Percentiles rank a stretch among this genome's conserved stretches.
phyloP scores from a whole-genome alignment of 331 rosid species.

The Ulmus americana region DNA sequence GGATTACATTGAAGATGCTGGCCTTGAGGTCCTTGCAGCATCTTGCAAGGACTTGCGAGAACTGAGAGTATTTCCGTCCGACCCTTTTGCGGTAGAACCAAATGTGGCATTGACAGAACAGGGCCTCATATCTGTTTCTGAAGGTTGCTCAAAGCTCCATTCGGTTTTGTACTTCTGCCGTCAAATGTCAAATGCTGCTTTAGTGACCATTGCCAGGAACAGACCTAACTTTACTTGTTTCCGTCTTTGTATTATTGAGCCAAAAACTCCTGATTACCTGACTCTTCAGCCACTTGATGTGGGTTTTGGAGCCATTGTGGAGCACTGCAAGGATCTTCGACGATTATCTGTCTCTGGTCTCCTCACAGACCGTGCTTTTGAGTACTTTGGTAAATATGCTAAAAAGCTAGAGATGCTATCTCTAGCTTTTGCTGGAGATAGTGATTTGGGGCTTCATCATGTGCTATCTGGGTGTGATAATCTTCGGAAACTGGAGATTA shows the following conservation, averaged over 20 bases:
- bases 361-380: slow-evolving; percentile 73
- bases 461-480: slow-evolving; percentile 81
- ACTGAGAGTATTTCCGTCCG: slow-evolving; percentile 85
- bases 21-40: slow-evolving; percentile 61
- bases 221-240: slow-evolving; percentile 72
- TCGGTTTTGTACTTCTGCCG: slow-evolving; percentile 89
- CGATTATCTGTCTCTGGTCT: slow-evolving; percentile 91
- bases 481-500: slow-evolving; percentile 83
- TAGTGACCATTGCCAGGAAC: slow-evolving; percentile 67
- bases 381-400: slow-evolving; percentile 60
- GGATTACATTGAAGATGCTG: slow-evolving; percentile 82
- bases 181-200: slow-evolving; percentile 81
- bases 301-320: slow-evolving; percentile 92
- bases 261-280: slow-evolving; percentile 60
- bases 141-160: slow-evolving; percentile 83
- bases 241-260: slow-evolving; percentile 85
- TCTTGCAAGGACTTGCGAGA: slow-evolving; percentile 78
- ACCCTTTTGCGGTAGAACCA: slow-evolving; percentile 62
- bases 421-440: slow-evolving; percentile 86
- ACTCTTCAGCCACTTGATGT: slow-evolving; percentile 62
- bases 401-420: slow-evolving; percentile 94
- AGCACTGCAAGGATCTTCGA: slow-evolving; percentile 75
- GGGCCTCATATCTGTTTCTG: slow-evolving; percentile 81
- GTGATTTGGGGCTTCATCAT: slow-evolving; percentile 81
- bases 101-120: slow-evolving; percentile 67